Evolutionary conservation across 2,329 filamentous ascomycete species (phyloP), one percentile per base, ranked within the genome.

Genomic region (Coniella vitis): DNA sequence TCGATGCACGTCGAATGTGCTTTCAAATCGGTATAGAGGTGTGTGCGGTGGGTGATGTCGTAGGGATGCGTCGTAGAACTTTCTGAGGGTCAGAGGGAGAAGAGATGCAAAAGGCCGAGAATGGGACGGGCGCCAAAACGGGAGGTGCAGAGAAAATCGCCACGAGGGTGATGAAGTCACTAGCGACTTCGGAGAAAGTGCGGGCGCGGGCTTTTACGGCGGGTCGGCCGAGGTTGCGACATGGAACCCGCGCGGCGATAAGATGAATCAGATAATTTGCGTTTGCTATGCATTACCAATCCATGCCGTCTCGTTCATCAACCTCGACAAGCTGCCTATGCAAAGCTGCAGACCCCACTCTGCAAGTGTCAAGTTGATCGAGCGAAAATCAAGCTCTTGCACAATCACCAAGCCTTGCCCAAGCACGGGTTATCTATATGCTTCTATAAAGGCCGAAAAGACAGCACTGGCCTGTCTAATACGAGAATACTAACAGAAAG

Each of bases 161-260:
- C 45, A 47, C 45, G 29, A 35, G 37, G 13, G 29, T 34, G 37
- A 47, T 47, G 45, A 47, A 47, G 45, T 47, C 45, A 47, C 45
- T 32, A 43, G 61, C 62, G 61, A 63, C 61, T 58, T 65, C 63
- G 62, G 63, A 47, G 51, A 39, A 45, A 37, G 45, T 35, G 38
- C 47, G 47, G 40, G 13, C 46, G 9, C 46, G 46, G 46, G 12
- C 17, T 47, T 32, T 34, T 40, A 37, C 7, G 14, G 43, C 17
- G 35, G 43, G 43, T 38, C 21, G n/a, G 34, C 42, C 42, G 42
- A 45, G 42, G 17, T 22, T 29, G n/a, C n/a, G 12, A 14, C 16
- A 41, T 17, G 38, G 38, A n/a, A 5, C 29, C 19, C 34, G 14
- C 34, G 17, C 47, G 47, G 47, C 38, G 47, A 49, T 49, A 49